phyloP scores from a whole-genome alignment of 1,284 basidiomycete genomes.

The Pseudozyma sp. region DNA sequence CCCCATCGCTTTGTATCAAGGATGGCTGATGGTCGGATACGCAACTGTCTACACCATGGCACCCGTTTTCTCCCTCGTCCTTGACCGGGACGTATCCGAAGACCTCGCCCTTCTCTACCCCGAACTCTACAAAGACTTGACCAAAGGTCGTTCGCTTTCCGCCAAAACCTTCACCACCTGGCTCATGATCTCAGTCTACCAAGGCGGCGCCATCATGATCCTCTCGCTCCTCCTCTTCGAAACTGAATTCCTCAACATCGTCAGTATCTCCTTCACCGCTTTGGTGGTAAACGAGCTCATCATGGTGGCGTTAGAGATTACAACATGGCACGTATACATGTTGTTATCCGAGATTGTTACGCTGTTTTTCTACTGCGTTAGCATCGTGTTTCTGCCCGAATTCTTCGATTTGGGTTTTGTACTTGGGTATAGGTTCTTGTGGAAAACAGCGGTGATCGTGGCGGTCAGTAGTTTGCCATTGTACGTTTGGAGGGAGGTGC shows the following conservation, averaged over 20 bases:
- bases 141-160: constrained; percentile 77
- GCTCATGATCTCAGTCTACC: constrained; percentile 97
- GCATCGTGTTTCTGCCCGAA: constrained; percentile 92
- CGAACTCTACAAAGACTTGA: constrained; percentile 96
- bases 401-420: constrained; percentile 98
- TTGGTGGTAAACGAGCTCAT: constrained; percentile 96
- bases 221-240: constrained; percentile 95
- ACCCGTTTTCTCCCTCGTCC: constrained; percentile 94
- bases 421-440: constrained; percentile 85
- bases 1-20: constrained; percentile 96
- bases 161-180: constrained; percentile 99
- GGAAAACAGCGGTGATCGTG: constrained; percentile 90
- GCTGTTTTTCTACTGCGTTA: constrained; percentile 86
- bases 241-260: constrained; percentile 96
- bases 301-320: constrained; percentile 98
- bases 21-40: constrained; percentile 98
- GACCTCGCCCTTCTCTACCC: constrained; percentile 95
- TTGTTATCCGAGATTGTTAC: constrained; percentile 90
- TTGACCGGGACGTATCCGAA: constrained; percentile 95
- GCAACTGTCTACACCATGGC: constrained; percentile 99
- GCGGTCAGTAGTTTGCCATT: constrained; percentile 89
- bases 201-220: constrained; percentile 99
- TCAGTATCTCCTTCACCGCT: constrained; percentile 96
- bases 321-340: constrained; percentile 98
- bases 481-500: constrained; percentile 88